Conservation (phyloP, 305 asterid species). For the Euphrasia arctica region DNA sequence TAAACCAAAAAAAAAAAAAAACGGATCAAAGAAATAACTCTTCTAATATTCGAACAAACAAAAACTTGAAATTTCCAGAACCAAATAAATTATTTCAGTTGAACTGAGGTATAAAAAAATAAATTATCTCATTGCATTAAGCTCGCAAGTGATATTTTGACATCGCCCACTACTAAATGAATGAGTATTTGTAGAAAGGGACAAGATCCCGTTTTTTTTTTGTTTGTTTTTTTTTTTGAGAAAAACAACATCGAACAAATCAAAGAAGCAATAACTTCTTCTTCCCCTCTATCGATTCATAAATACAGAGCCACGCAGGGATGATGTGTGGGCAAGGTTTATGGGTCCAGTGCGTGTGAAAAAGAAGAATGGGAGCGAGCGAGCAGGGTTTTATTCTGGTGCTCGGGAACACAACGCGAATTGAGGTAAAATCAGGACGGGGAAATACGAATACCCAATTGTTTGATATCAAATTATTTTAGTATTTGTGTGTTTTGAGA, state of each 20-base stretch:
- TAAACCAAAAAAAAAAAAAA: constrained; percentile 9
- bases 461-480: too few species aligned
- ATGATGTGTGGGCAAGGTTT: constrained; percentile 17
- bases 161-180: constrained; percentile 37
- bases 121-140: constrained; percentile 22
- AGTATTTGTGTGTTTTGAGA: too few species aligned
- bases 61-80: constrained; percentile 21
- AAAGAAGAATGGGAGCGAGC: neutral
- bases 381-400: too few species aligned
- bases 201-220: constrained; percentile 34
- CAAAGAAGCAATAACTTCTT: constrained; percentile 25
- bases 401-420: constrained; percentile 6
- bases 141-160: constrained; percentile 24
- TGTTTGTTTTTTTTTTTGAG: neutral
- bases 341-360: constrained; percentile 19
- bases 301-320: neutral
- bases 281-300: constrained; percentile 9
- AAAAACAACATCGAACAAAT: constrained; percentile 13
- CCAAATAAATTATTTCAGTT: constrained; percentile 25
- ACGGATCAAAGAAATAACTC: constrained; percentile 30
- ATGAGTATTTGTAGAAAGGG: constrained; percentile 35
- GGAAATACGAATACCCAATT: neutral
- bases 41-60: constrained; percentile 21
- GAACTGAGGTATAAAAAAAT: constrained; percentile 15
- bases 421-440: constrained; percentile 17